Conservation (phyloP, 306 rosid genomes). For the Cicer chorassanicum region DNA sequence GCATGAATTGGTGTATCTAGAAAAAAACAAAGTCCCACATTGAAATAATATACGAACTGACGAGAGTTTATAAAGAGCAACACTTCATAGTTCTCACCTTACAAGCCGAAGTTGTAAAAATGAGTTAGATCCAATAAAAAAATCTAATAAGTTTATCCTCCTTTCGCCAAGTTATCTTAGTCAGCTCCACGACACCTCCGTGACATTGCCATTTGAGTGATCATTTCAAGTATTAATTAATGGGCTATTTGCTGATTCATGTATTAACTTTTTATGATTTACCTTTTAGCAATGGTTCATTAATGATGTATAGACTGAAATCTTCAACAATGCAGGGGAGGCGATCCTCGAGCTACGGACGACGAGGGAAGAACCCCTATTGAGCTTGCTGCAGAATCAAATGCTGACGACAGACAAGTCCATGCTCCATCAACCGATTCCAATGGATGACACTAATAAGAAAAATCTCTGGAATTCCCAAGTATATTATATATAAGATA, state of each 20-base stretch:
- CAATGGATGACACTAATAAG: slow-evolving; percentile 60
- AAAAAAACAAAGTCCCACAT: too few species aligned
- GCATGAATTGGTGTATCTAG: too few species aligned
- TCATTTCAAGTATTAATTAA: slow-evolving; percentile 2
- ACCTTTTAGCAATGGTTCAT: background rate
- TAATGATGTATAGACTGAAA: slow-evolving; percentile 38
- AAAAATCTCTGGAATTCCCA: slow-evolving; percentile 40
- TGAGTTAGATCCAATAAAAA: too few species aligned
- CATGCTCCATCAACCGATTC: slow-evolving; percentile 66
- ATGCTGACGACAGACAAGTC: slow-evolving; percentile 67
- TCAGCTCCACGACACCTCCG: background rate
- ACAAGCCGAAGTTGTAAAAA: too few species aligned
- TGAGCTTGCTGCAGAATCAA: slow-evolving; percentile 73
- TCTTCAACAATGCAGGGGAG: slow-evolving; percentile 73
- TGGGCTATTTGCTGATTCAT: slow-evolving; percentile 18
- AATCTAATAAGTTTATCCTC: too few species aligned
- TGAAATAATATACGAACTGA: too few species aligned
- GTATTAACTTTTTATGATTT: slow-evolving; percentile 1
- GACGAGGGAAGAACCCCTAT: slow-evolving; percentile 86
- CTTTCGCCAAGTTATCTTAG: background rate
- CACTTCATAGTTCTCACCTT: too few species aligned
- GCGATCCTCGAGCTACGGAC: slow-evolving; percentile 80
- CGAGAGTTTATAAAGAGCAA: too few species aligned
- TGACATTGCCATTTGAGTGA: slow-evolving; percentile 7
- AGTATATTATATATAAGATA: slow-evolving; percentile 52